These are phyloP conservation scores for Fusarium nurragi DNA, from an alignment of 2,329 filamentous ascomycete genomes.

Conservation along the genomic window DNA sequence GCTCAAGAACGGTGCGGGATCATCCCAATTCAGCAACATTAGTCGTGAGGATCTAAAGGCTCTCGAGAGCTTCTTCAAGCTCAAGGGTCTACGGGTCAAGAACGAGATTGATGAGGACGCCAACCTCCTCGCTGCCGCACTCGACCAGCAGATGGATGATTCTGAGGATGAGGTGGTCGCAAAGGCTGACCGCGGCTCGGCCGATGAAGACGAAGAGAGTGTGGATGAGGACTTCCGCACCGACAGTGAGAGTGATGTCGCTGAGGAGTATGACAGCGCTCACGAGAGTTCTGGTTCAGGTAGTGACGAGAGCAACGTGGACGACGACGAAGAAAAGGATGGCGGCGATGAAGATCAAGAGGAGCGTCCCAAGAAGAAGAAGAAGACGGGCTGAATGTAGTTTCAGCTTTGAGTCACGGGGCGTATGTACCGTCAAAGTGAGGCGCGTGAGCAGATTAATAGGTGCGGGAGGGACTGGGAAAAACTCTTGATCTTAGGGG, in stretches of 20 bases:
- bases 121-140: conserved; percentile 79
- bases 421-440: background rate
- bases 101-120: conserved; percentile 98
- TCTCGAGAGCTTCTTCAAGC: conserved; percentile 97
- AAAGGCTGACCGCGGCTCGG: conserved; percentile 83
- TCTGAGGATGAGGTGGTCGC: conserved; percentile 84
- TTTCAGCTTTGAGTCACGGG: background rate
- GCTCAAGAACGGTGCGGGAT: conserved; percentile 85
- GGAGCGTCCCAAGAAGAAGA: conserved; percentile 62
- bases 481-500: conserved; percentile 31
- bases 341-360: conserved; percentile 56
- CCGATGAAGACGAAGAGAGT: conserved; percentile 95
- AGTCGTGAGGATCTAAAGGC: conserved; percentile 97
- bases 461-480: conserved; percentile 24
- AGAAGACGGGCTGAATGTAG: conserved; percentile 49
- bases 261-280: conserved; percentile 92
- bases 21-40: conserved; percentile 98
- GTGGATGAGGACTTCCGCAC: conserved; percentile 96
- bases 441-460: conserved; percentile 26
- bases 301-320: conserved; percentile 63
- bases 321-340: conserved; percentile 56
- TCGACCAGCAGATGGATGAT: conserved; percentile 84
- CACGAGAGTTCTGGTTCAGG: conserved; percentile 86
- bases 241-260: conserved; percentile 92
- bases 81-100: conserved; percentile 94